Conservation (phyloP, 2,329 filamentous ascomycete genomes). For the Fusarium siculi region DNA sequence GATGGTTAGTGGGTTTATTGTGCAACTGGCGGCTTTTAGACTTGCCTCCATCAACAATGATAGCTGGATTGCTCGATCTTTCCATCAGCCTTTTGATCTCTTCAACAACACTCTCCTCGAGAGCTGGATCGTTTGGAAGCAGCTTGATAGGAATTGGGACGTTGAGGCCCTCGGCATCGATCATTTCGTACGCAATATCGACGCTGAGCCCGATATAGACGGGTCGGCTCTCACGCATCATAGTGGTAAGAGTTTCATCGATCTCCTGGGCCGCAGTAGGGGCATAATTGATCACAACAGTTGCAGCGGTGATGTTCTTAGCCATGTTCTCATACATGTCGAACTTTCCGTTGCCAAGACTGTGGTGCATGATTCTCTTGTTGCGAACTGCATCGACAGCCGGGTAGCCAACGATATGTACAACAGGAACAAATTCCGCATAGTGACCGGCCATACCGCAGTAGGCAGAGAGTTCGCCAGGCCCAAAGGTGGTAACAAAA, state of each 20-base stretch:
- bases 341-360: background rate
- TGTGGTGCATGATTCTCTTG: slow-evolving; percentile 4
- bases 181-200: background rate
- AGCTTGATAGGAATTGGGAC: background rate
- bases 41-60: background rate
- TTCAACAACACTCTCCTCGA: background rate
- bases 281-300: background rate
- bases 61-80: background rate
- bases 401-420: background rate
- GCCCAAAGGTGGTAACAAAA: background rate
- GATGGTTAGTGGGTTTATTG: background rate
- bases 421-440: background rate
- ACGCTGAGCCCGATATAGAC: background rate
- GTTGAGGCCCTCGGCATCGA: background rate
- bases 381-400: background rate
- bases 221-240: background rate
- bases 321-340: slow-evolving; percentile 4
- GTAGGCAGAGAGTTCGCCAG: background rate
- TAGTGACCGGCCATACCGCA: slow-evolving; percentile 3
- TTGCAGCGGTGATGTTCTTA: background rate
- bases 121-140: background rate
- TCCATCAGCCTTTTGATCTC: background rate
- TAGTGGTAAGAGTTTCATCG: background rate
- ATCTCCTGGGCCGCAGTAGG: background rate
- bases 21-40: too few relatives aligned